Conservation (phyloP, 805 yeast genomes). For the Komagataella populi region DNA sequence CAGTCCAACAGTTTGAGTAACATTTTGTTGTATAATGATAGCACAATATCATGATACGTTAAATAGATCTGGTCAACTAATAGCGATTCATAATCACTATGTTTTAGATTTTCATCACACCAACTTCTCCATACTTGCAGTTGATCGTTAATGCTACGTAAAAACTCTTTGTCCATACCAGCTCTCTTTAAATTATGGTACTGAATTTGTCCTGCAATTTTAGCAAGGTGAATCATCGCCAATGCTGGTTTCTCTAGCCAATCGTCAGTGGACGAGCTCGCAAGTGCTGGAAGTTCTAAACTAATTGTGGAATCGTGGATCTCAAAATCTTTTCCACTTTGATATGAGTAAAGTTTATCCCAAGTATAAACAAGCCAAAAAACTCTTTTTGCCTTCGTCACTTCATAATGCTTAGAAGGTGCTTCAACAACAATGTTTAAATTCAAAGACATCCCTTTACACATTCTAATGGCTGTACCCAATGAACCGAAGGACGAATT, state of each 20-base stretch:
- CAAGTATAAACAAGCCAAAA: background rate
- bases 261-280: background rate
- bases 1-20: background rate
- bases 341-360: background rate
- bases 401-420: background rate
- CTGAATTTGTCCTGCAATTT: background rate
- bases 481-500: background rate
- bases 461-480: background rate
- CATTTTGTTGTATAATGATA: background rate
- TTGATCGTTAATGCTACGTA: background rate
- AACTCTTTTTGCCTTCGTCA: background rate
- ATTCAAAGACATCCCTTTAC: background rate
- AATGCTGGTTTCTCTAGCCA: background rate
- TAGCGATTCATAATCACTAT: background rate
- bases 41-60: background rate
- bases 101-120: background rate
- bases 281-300: background rate
- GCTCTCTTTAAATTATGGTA: background rate
- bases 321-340: slow-evolving; percentile 5
- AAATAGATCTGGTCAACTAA: background rate
- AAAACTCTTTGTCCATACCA: background rate
- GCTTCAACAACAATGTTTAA: background rate
- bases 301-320: slow-evolving; percentile 11
- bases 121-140: background rate
- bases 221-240: background rate